Conservation (phyloP, 2,329 filamentous ascomycete genomes). For the Aspergillus awamori region DNA sequence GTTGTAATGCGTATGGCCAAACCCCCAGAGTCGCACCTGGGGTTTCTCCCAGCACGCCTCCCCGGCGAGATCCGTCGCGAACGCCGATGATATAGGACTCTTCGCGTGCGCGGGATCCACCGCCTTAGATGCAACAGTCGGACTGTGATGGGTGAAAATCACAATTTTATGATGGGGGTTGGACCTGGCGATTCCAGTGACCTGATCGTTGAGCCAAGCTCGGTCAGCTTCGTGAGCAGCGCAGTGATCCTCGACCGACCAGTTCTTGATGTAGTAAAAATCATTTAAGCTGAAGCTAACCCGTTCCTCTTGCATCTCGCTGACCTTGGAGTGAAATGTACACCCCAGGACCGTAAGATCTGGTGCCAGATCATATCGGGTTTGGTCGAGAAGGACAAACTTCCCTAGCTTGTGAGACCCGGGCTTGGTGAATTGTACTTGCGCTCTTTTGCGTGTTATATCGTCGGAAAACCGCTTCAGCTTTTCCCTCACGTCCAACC, state of each 20-base stretch:
- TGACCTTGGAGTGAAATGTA: conserved; percentile 55
- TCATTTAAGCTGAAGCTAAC: conserved; percentile 55
- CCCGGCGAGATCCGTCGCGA: conserved; percentile 46
- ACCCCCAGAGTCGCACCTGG: conserved; percentile 50
- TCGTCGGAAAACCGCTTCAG: conserved; percentile 30
- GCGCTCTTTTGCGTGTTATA: conserved; percentile 18
- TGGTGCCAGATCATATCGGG: conserved; percentile 41
- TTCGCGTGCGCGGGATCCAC: conserved; percentile 36
- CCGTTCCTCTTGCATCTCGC: conserved; percentile 36
- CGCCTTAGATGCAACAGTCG: conserved; percentile 29
- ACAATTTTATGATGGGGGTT: conserved; percentile 41
- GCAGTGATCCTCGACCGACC: conserved; percentile 38
- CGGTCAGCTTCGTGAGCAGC: conserved; percentile 38
- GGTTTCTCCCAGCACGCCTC: conserved; percentile 44
- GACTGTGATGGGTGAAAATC: conserved; percentile 46
- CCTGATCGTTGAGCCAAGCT: conserved; percentile 44
- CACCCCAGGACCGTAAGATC: conserved; percentile 50
- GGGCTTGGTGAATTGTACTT: conserved; percentile 3
- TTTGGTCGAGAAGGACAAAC: conserved; percentile 48
- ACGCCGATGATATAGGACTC: conserved; percentile 41
- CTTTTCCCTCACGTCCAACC: conserved; percentile 26
- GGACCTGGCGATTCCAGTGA: conserved; percentile 29
- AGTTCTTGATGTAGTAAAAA: conserved; percentile 52
- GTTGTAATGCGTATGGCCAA: conserved; percentile 55
- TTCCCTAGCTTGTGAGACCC: conserved; percentile 26